Conservation (phyloP, 345 rosid genomes). For the Corymbia maculata region DNA sequence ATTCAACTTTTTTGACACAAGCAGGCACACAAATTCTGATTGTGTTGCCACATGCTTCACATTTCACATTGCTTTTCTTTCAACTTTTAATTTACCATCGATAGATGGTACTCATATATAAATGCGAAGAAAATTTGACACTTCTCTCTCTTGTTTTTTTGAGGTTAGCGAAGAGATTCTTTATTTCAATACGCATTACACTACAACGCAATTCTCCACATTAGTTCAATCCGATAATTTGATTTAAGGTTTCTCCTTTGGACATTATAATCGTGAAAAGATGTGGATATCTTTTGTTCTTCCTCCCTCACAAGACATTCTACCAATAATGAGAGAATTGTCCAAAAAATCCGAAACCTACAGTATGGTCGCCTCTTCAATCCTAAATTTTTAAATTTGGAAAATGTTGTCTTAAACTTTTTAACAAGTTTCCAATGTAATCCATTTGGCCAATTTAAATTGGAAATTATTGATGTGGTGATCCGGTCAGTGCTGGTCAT, state of each 20-base stretch:
- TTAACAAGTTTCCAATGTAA: too few relatives aligned
- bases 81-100: not conserved
- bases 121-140: not conserved
- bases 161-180: not conserved
- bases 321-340: not conserved
- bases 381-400: too few relatives aligned
- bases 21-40: not conserved
- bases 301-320: not conserved
- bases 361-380: accelerated
- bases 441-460: too few relatives aligned
- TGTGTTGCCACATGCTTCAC: not conserved
- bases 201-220: not conserved
- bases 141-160: not conserved
- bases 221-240: not conserved
- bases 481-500: accelerated
- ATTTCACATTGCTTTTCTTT: not conserved
- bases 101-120: not conserved
- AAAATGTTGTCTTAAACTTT: too few relatives aligned
- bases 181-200: not conserved
- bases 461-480: accelerated
- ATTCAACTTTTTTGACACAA: too few relatives aligned
- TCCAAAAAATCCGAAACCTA: too few relatives aligned
- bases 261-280: not conserved
- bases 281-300: not conserved
- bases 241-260: not conserved